Conservation (phyloP, 257 asterid genomes). For the Henckelia pumila region DNA sequence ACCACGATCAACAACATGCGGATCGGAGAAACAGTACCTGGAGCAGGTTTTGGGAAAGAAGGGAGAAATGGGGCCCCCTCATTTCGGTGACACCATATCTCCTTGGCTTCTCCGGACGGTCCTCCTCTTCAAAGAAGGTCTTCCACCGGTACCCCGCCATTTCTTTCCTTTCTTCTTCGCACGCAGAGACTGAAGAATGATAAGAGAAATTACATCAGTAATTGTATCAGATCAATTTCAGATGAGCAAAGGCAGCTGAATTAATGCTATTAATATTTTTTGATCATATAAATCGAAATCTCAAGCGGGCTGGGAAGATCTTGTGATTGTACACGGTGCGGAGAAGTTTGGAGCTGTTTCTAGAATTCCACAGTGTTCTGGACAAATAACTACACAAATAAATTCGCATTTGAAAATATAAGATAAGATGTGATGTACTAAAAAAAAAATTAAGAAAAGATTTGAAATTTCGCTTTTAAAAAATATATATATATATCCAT, state of each 20-base stretch:
- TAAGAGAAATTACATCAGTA: neutral
- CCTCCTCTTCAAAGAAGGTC: conserved; percentile 85
- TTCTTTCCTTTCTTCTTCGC: too few species aligned
- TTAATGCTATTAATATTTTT: too few species aligned
- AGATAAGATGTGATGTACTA: too few species aligned
- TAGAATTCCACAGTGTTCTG: too few species aligned
- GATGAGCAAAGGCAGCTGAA: neutral
- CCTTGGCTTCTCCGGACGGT: conserved; percentile 94
- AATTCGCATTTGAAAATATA: too few species aligned
- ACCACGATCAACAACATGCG: neutral
- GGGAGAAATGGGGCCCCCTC: conserved; percentile 70
- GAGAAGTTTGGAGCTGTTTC: too few species aligned
- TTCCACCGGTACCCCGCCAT: conserved; percentile 76
- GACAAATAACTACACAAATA: too few species aligned
- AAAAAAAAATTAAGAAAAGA: too few species aligned
- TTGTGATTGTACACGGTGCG: neutral
- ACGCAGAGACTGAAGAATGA: too few species aligned
- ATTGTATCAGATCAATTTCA: neutral
- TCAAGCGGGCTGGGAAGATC: neutral
- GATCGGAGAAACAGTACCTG: conserved; percentile 39
- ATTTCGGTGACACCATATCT: conserved; percentile 82
- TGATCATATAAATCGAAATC: too few species aligned
- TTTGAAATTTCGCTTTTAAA: too few species aligned
- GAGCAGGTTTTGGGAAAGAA: conserved; percentile 62
- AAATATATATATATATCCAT: too few species aligned